Percentiles rank a stretch among this genome's conserved stretches.
Evolutionary conservation across 2,329 filamentous ascomycete genomes (phyloP).

Genomic region (Aurifilum marmelostoma): DNA sequence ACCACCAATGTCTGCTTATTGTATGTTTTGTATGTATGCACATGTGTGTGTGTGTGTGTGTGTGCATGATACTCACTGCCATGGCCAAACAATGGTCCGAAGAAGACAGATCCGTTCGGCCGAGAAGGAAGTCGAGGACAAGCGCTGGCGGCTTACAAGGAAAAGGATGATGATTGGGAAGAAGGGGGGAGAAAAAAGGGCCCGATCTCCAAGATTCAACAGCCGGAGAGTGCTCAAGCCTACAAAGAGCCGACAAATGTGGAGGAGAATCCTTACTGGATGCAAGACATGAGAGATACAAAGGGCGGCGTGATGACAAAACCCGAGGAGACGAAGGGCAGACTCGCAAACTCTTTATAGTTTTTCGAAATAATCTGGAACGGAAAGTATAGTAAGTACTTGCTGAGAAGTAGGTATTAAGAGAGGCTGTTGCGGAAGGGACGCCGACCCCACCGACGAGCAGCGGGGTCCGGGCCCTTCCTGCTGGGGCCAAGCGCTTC

Average conservation of each 20-base stretch:
- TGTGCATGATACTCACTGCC: conserved; percentile 22
- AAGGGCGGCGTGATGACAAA: background rate
- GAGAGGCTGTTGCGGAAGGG: background rate
- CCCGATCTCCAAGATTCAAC: background rate
- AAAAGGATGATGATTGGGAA: background rate
- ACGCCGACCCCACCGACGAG: background rate
- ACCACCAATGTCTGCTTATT: background rate
- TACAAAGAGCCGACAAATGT: background rate
- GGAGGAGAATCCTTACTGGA: background rate
- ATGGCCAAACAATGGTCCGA: conserved; percentile 13
- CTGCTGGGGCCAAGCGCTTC: background rate
- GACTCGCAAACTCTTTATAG: background rate
- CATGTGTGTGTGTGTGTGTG: background rate
- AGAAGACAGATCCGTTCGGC: background rate
- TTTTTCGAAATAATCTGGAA: background rate
- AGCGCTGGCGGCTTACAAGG: conserved; percentile 4
- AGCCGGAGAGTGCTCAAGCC: background rate
- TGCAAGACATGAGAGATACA: background rate
- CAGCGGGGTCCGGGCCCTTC: background rate
- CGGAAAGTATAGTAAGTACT: background rate
- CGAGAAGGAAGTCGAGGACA: background rate
- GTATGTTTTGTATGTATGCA: background rate
- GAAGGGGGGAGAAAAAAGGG: background rate
- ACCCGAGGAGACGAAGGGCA: background rate
- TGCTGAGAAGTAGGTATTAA: too few relatives aligned